Conservation (phyloP, 1,139 yeast species). For the Eremothecium gossypii region DNA sequence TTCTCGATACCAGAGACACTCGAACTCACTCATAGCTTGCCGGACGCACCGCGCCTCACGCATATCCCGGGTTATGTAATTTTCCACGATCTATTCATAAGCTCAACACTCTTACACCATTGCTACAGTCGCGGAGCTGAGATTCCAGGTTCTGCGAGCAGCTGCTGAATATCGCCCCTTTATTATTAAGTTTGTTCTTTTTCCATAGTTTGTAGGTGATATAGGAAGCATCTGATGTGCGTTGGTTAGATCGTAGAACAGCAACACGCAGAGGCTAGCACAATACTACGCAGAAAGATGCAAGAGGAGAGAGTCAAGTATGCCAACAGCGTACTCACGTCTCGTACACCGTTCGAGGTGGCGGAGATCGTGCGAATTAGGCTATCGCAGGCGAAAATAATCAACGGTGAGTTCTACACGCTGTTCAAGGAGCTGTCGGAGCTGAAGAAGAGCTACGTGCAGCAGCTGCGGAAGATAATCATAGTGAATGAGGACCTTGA, state of each 20-base stretch:
- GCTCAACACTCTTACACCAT: too few relatives aligned
- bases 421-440: conserved; percentile 49
- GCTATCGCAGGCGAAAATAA: conserved; percentile 37
- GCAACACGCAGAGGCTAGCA: neutral
- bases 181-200: neutral
- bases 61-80: too few relatives aligned
- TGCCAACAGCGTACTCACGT: conserved; percentile 38
- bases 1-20: conserved; percentile 9
- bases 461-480: conserved; percentile 42
- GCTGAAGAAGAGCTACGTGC: conserved; percentile 41
- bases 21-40: too few relatives aligned
- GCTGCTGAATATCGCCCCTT: too few relatives aligned
- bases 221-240: too few relatives aligned
- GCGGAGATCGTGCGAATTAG: conserved; percentile 40
- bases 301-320: conserved; percentile 33
- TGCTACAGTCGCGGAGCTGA: too few relatives aligned
- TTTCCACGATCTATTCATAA: too few relatives aligned
- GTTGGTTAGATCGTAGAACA: too few relatives aligned
- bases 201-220: neutral
- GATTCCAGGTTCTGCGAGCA: too few relatives aligned
- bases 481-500: conserved; percentile 37
- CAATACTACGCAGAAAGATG: conserved; percentile 10
- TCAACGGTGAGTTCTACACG: conserved; percentile 42
- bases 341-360: conserved; percentile 40
- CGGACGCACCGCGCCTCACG: too few relatives aligned